Percentiles rank a stretch among this genome's conserved stretches.
phyloP scores from a whole-genome alignment of 768 basidiomycete genomes.

The Leucosporidium scottii region DNA sequence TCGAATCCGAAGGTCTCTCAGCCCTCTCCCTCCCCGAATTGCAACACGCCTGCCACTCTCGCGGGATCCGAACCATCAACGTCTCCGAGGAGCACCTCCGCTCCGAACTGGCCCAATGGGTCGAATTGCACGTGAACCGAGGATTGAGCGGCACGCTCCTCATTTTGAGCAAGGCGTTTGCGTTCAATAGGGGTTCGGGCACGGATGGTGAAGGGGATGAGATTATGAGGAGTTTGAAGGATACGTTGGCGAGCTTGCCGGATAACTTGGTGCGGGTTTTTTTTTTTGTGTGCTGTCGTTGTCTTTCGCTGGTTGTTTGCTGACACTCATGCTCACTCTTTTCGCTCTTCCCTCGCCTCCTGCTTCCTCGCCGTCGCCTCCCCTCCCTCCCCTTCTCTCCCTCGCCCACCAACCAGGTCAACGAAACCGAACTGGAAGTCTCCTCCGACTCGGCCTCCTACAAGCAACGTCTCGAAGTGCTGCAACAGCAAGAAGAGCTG shows the following conservation, averaged over 20 bases:
- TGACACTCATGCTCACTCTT: neutral
- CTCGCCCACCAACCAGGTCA: conserved; percentile 54
- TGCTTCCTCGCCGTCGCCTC: no score
- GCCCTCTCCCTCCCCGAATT: conserved; percentile 84
- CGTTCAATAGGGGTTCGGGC: conserved; percentile 61
- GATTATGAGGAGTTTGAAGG: conserved; percentile 73
- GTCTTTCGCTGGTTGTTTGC: neutral
- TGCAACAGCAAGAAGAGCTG: conserved; percentile 97
- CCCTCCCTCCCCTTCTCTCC: no score
- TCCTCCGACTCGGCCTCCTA: conserved; percentile 88
- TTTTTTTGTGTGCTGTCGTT: no score
- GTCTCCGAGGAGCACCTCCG: conserved; percentile 72
- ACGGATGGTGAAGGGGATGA: conserved; percentile 66
- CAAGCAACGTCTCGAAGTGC: conserved; percentile 95
- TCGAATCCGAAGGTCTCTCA: conserved; percentile 80
- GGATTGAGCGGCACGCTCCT: conserved; percentile 88
- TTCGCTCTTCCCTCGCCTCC: no score
- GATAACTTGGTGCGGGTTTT: conserved; percentile 89
- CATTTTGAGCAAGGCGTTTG: conserved; percentile 87
- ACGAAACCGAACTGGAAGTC: conserved; percentile 94
- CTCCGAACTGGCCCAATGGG: conserved; percentile 88
- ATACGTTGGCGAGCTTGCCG: conserved; percentile 81
- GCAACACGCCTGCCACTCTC: conserved; percentile 84
- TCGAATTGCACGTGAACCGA: conserved; percentile 76
- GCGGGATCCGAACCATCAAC: conserved; percentile 82